Conservation (phyloP, 805 yeast species). For the Wickerhamomyces bovis region DNA sequence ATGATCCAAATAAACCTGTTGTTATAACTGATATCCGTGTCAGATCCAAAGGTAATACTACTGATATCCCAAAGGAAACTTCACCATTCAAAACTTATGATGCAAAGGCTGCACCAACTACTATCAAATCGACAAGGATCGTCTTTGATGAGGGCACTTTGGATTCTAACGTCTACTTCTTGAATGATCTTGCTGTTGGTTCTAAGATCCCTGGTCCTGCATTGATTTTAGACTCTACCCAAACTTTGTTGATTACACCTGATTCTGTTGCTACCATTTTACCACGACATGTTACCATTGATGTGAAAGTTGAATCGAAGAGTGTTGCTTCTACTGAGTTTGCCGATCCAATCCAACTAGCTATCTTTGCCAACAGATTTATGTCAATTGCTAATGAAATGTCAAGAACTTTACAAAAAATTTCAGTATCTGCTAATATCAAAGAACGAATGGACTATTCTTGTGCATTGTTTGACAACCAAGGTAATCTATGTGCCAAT, state of each 20-base stretch:
- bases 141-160: constrained; percentile 26
- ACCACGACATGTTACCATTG: constrained; percentile 30
- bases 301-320: constrained; percentile 27
- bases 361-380: constrained; percentile 41
- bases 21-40: constrained; percentile 30
- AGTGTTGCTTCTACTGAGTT: constrained; percentile 36
- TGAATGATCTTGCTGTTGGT: constrained; percentile 27
- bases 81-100: constrained; percentile 24
- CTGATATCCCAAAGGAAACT: constrained; percentile 9
- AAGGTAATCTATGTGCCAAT: constrained; percentile 39
- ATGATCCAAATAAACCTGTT: constrained; percentile 28
- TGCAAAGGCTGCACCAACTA: constrained; percentile 13
- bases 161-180: constrained; percentile 27
- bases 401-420: constrained; percentile 41
- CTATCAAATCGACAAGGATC: constrained; percentile 32
- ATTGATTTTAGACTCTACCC: constrained; percentile 31
- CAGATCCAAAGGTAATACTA: constrained; percentile 26
- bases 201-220: constrained; percentile 33
- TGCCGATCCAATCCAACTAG: constrained; percentile 40
- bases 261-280: constrained; percentile 30
- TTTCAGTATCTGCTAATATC: constrained; percentile 38
- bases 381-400: constrained; percentile 47
- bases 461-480: constrained; percentile 41
- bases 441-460: constrained; percentile 44
- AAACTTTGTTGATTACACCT: constrained; percentile 35